Evolutionary conservation across 163 green algal genomes (phyloP).

Genomic region (Prototheca stagnorum): DNA sequence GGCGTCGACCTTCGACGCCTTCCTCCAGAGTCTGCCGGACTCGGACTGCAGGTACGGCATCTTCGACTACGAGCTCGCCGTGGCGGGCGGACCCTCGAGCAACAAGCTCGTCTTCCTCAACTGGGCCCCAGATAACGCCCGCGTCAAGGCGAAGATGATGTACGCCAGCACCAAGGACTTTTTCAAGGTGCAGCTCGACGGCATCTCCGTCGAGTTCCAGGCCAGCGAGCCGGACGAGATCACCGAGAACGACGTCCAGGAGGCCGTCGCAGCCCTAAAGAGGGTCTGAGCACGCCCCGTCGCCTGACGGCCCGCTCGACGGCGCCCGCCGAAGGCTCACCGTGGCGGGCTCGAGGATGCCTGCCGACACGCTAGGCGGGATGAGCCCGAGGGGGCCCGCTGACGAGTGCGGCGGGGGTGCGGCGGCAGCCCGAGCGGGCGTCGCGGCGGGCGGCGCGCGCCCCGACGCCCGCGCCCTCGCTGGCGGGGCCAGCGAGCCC

Average conservation of each 20-base stretch:
- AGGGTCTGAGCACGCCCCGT: slow-evolving; percentile 29
- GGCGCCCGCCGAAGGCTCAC: too few relatives aligned
- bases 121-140: slow-evolving; percentile 43
- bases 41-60: slow-evolving; percentile 61
- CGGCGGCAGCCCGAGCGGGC: too few relatives aligned
- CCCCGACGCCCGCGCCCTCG: too few relatives aligned
- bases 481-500: too few relatives aligned
- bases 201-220: slow-evolving; percentile 48
- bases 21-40: slow-evolving; percentile 46
- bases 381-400: too few relatives aligned
- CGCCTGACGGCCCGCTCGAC: too few relatives aligned
- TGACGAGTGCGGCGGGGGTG: too few relatives aligned
- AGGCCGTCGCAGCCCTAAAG: slow-evolving; percentile 44
- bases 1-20: slow-evolving; percentile 46
- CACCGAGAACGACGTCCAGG: slow-evolving; percentile 42
- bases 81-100: too few relatives aligned
- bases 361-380: too few relatives aligned
- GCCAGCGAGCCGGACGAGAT: slow-evolving; percentile 53
- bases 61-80: background rate
- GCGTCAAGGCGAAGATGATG: slow-evolving; percentile 83
- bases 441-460: too few relatives aligned
- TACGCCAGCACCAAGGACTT: slow-evolving; percentile 87
- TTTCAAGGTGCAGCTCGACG: slow-evolving; percentile 76
- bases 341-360: too few relatives aligned
- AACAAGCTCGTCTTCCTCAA: too few relatives aligned